Evolutionary conservation across 2,329 filamentous ascomycete genomes (phyloP).

Genomic region (Curvularia hawaiiensis): DNA sequence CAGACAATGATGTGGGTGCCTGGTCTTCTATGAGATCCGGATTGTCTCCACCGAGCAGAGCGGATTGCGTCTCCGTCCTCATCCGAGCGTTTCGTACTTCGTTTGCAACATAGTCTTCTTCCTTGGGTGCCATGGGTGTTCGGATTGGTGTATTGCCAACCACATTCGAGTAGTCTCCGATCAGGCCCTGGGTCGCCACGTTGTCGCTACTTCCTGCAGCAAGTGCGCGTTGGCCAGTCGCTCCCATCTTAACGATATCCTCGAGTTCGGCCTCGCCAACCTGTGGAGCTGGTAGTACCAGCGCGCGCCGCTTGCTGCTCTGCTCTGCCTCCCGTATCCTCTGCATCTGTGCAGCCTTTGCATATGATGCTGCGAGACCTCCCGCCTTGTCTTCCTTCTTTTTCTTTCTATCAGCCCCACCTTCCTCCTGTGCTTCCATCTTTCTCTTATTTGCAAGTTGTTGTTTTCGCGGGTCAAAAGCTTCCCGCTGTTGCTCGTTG

Average conservation of each 20-base stretch:
- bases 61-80: slow-evolving; percentile 91
- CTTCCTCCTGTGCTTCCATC: slow-evolving; percentile 83
- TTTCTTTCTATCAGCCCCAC: slow-evolving; percentile 77
- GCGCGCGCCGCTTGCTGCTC: slow-evolving; percentile 84
- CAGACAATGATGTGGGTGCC: slow-evolving; percentile 86
- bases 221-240: slow-evolving; percentile 86
- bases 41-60: slow-evolving; percentile 90
- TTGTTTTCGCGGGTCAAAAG: slow-evolving; percentile 91
- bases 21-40: slow-evolving; percentile 82
- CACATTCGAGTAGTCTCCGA: slow-evolving; percentile 84
- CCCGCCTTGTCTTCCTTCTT: slow-evolving; percentile 82
- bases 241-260: slow-evolving; percentile 98
- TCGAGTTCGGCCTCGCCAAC: slow-evolving; percentile 92
- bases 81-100: slow-evolving; percentile 94
- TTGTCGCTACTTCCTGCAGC: slow-evolving; percentile 81
- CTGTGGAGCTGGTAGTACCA: slow-evolving; percentile 88
- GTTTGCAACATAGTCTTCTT: slow-evolving; percentile 95
- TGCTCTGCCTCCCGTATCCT: slow-evolving; percentile 95
- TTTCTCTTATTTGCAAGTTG: slow-evolving; percentile 92
- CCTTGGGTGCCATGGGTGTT: slow-evolving; percentile 86
- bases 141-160: slow-evolving; percentile 85
- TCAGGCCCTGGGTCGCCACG: slow-evolving; percentile 79
- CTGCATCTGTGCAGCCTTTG: slow-evolving; percentile 93
- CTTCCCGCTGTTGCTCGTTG: slow-evolving; percentile 83
- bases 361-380: slow-evolving; percentile 81